Percentiles rank a stretch among this genome's conserved stretches.
Conservation (phyloP, 1,284 basidiomycete genomes). For the Ceratobasidium theobromae region DNA sequence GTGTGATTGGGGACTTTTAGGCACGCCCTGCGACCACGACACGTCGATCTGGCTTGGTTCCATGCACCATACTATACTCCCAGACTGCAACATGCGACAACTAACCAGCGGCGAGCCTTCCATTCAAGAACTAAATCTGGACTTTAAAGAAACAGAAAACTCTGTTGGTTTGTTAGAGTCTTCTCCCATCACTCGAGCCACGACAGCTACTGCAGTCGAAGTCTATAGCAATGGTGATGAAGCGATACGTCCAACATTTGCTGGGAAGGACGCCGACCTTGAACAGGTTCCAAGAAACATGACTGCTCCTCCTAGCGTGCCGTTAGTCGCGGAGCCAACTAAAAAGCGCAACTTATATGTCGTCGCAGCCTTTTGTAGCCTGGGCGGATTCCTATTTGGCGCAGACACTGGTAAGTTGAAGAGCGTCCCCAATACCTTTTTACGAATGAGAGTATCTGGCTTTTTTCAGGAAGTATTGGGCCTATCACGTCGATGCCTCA, state of each 20-base stretch:
- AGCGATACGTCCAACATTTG: neutral
- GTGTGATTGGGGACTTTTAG: no score
- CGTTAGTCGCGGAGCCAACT: neutral
- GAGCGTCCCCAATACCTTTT: no score
- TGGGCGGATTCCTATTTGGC: constrained; percentile 47
- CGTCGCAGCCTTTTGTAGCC: constrained; percentile 31
- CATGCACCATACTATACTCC: no score
- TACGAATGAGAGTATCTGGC: no score
- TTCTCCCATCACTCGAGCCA: neutral
- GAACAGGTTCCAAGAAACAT: no score
- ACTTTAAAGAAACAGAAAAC: neutral
- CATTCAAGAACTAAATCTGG: no score
- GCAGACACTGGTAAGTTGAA: constrained; percentile 46
- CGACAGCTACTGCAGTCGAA: neutral
- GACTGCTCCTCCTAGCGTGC: neutral
- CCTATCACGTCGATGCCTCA: constrained; percentile 52
- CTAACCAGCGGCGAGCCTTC: neutral
- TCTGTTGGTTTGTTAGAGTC: neutral
- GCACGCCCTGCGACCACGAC: no score
- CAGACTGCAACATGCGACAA: no score
- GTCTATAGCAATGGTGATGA: neutral
- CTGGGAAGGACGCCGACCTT: no score
- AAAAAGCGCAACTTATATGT: constrained; percentile 29
- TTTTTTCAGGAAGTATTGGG: constrained; percentile 47
- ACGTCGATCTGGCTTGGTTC: no score